Conservation (phyloP, 345 rosid species). For the Eucalyptus virginea region DNA sequence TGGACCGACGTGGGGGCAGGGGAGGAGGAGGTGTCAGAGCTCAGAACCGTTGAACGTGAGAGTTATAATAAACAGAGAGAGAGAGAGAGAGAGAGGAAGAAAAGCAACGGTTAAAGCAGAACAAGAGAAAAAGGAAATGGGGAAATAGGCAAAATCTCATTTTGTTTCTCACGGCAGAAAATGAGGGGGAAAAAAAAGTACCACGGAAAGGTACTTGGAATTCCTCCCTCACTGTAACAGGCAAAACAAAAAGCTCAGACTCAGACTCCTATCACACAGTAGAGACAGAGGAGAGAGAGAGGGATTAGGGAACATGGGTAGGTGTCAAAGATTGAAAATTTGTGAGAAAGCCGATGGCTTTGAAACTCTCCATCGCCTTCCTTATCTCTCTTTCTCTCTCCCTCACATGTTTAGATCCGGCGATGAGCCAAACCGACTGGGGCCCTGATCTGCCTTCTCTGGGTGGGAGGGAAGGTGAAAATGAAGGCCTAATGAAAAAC, state of each 20-base stretch:
- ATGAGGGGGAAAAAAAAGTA: background rate
- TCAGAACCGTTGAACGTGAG: background rate
- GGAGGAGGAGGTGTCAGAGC: background rate
- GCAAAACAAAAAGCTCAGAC: background rate
- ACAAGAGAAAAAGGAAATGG: background rate
- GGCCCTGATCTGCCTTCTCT: background rate
- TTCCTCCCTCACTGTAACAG: background rate
- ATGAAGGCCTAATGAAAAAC: background rate
- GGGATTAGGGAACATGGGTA: background rate
- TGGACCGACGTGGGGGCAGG: background rate
- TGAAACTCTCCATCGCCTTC: background rate
- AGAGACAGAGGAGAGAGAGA: background rate
- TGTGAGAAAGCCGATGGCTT: background rate
- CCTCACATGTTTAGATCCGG: background rate
- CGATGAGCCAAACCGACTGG: background rate
- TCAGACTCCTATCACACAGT: too few species aligned
- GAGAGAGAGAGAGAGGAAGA: background rate
- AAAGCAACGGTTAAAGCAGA: background rate
- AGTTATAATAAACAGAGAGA: background rate
- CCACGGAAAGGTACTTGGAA: constrained; percentile 10
- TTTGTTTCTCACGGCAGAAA: background rate
- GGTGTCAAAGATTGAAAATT: background rate
- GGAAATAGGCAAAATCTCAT: background rate
- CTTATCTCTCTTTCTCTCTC: background rate
- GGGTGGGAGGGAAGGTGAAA: background rate